Evolutionary conservation across 1,139 yeast species (phyloP).

Genomic region (Meyerozyma guilliermondii): DNA sequence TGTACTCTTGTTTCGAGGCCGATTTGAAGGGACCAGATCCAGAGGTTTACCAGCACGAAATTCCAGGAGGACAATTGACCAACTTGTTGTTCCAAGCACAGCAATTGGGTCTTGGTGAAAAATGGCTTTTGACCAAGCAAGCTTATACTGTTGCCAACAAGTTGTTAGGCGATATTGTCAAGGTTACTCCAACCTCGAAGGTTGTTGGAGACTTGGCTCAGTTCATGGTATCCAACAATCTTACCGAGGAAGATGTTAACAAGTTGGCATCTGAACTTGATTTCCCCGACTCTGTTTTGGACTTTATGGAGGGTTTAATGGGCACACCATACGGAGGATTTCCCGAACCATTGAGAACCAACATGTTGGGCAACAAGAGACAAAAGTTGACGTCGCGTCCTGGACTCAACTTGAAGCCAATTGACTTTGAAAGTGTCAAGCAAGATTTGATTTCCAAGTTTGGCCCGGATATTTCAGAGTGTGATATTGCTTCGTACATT

Average conservation of each 20-base stretch:
- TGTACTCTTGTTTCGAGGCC: constrained; percentile 96
- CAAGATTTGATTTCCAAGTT: constrained; percentile 68
- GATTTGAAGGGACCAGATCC: constrained; percentile 99
- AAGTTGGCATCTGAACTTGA: constrained; percentile 86
- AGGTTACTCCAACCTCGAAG: constrained; percentile 97
- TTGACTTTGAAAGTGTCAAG: constrained; percentile 66
- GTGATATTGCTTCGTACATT: constrained; percentile 89
- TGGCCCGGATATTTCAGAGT: constrained; percentile 60
- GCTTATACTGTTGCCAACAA: constrained; percentile 88
- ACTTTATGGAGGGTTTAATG: constrained; percentile 98
- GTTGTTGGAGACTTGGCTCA: constrained; percentile 99
- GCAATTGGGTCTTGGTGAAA: constrained; percentile 94
- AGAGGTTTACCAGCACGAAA: constrained; percentile 95
- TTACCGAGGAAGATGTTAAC: constrained; percentile 77
- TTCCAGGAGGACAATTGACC: constrained; percentile 99
- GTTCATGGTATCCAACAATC: constrained; percentile 94
- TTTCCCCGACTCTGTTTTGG: constrained; percentile 97
- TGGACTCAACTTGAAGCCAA: constrained; percentile 80
- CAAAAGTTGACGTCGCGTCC: constrained; percentile 86
- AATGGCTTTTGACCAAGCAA: constrained; percentile 93
- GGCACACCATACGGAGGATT: constrained; percentile 99
- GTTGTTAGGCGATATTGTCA: constrained; percentile 91
- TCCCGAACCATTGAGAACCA: constrained; percentile 97
- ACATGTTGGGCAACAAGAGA: constrained; percentile 79
- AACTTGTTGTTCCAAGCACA: constrained; percentile 97